Evolutionary conservation across 495 filamentous ascomycete species (phyloP).

Genomic region (Monascus purpureus): DNA sequence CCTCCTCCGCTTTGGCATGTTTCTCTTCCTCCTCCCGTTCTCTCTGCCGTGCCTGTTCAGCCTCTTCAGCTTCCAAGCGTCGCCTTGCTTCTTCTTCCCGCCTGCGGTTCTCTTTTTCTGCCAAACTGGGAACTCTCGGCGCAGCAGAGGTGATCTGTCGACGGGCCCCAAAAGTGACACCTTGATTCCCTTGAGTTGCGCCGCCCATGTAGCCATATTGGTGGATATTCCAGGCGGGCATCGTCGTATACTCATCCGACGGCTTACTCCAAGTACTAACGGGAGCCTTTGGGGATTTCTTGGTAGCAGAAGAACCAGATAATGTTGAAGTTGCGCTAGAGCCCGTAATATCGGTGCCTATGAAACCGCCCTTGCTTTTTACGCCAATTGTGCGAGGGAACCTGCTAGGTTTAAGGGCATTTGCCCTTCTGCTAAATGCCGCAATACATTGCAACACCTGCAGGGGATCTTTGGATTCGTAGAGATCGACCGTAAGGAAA

Average conservation of each 20-base stretch:
- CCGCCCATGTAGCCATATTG: conserved; percentile 99
- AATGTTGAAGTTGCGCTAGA: conserved; percentile 39
- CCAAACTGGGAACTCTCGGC: conserved; percentile 63
- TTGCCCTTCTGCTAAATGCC: conserved; percentile 80
- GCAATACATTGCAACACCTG: conserved; percentile 90
- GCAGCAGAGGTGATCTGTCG: conserved; percentile 80
- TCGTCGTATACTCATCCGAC: conserved; percentile 61
- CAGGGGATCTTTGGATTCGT: conserved; percentile 89
- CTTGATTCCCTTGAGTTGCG: conserved; percentile 89
- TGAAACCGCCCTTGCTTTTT: conserved; percentile 39
- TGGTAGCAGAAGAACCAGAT: conserved; percentile 47
- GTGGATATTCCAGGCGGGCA: conserved; percentile 95
- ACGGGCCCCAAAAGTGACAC: conserved; percentile 78
- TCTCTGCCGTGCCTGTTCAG: conserved; percentile 42
- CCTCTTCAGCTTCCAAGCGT: conserved; percentile 49
- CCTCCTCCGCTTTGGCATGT: conserved; percentile 51
- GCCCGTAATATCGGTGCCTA: conserved; percentile 63
- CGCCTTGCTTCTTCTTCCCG: conserved; percentile 50
- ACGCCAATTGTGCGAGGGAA: conserved; percentile 61
- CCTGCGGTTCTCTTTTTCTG: conserved; percentile 48
- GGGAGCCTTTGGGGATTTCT: conserved; percentile 37
- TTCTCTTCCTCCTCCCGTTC: conserved; percentile 61
- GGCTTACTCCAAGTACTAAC: conserved; percentile 87
- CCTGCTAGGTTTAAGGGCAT: conserved; percentile 55
- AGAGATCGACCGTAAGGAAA: conserved; percentile 95